Evolutionary conservation across 2,329 filamentous ascomycete genomes (phyloP).

Genomic region (Colletotrichum falcatum): DNA sequence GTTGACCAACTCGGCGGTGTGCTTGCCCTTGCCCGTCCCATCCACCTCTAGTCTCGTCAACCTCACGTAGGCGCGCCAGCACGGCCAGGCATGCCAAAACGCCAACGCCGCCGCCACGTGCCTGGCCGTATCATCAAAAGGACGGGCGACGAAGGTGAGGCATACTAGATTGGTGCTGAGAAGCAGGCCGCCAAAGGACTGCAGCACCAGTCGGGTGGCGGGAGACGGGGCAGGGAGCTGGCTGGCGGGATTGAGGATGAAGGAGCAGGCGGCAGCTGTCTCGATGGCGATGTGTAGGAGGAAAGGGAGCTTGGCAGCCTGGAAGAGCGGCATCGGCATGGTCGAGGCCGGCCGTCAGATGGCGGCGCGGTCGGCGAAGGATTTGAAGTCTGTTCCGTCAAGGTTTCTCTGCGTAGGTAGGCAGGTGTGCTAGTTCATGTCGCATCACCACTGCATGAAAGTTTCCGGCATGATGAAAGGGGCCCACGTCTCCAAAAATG

Average conservation of each 20-base stretch:
- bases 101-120: slow-evolving; percentile 56
- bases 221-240: slow-evolving; percentile 57
- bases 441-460: neutral
- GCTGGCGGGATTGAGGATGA: slow-evolving; percentile 55
- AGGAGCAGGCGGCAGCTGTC: slow-evolving; percentile 58
- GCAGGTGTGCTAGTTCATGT: neutral
- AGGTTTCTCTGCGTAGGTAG: neutral
- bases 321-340: too few species aligned
- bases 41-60: slow-evolving; percentile 45
- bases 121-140: slow-evolving; percentile 49
- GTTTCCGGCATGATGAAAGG: neutral
- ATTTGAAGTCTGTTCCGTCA: neutral
- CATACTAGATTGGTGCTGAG: slow-evolving; percentile 59
- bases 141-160: slow-evolving; percentile 50
- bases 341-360: too few species aligned
- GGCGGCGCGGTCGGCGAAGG: too few species aligned
- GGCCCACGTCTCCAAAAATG: neutral
- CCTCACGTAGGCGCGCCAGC: slow-evolving; percentile 55
- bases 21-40: neutral
- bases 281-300: slow-evolving; percentile 54
- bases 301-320: slow-evolving; percentile 49
- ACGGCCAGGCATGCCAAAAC: slow-evolving; percentile 63
- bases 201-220: slow-evolving; percentile 57
- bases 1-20: slow-evolving; percentile 32
- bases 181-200: slow-evolving; percentile 62